Conservation (phyloP, 805 yeast species). For the Candida coleopterorum region DNA sequence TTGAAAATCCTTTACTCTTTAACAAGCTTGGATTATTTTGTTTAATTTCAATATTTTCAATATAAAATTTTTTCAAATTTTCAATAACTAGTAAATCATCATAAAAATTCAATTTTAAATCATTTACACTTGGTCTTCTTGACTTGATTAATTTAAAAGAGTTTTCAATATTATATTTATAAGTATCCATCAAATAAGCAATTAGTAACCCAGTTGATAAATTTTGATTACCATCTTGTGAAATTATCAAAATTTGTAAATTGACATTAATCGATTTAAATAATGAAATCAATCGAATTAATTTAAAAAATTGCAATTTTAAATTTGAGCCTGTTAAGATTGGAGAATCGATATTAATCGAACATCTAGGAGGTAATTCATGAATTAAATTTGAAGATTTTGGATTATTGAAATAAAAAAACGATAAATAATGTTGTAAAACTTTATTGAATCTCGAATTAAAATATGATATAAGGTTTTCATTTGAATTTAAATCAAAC, state of each 20-base stretch:
- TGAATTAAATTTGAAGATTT: conserved; percentile 24
- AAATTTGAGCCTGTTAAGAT: conserved; percentile 32
- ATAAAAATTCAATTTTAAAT: conserved; percentile 29
- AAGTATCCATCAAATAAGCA: conserved; percentile 38
- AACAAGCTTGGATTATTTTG: conserved; percentile 13
- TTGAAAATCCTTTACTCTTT: conserved; percentile 8
- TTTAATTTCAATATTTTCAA: conserved; percentile 31
- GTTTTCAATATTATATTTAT: conserved; percentile 29
- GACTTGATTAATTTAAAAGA: conserved; percentile 21
- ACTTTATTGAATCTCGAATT: conserved; percentile 26
- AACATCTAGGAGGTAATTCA: conserved; percentile 19
- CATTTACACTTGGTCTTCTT: conserved; percentile 15
- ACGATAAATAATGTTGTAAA: conserved; percentile 33
- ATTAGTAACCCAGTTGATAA: conserved; percentile 30
- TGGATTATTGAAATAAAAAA: conserved; percentile 32
- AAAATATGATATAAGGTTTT: conserved; percentile 21
- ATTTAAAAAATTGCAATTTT: conserved; percentile 31
- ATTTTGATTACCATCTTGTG: conserved; percentile 23
- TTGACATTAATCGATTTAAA: conserved; percentile 27
- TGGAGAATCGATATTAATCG: conserved; percentile 22
- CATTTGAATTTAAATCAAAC: conserved; percentile 21
- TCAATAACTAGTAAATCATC: conserved; percentile 37
- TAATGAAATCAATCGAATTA: conserved; percentile 31
- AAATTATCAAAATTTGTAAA: conserved; percentile 29
- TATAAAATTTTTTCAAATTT: conserved; percentile 32